Conservation (phyloP, 768 basidiomycete species). For the Lactifluus rugatus region DNA sequence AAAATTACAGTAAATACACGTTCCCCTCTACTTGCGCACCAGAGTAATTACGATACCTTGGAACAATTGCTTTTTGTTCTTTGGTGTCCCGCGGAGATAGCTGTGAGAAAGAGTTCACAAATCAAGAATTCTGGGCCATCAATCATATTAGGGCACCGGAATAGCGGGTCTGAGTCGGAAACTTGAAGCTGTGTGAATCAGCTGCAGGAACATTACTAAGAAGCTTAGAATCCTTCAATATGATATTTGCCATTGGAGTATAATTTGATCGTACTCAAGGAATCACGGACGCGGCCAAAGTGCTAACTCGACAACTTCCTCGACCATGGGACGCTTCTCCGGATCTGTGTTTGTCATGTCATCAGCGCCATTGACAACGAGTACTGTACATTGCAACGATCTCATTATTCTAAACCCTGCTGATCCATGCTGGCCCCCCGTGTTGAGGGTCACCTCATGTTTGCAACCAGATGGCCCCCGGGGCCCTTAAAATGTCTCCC, state of each 20-base stretch:
- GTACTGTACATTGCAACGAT: too few species aligned
- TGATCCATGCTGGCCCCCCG: too few species aligned
- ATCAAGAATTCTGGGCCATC: not conserved
- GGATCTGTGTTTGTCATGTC: conserved; percentile 31
- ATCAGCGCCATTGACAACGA: too few species aligned
- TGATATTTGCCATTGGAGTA: conserved; percentile 1
- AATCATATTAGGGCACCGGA: not conserved
- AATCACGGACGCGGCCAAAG: not conserved
- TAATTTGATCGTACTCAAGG: conserved; percentile 1
- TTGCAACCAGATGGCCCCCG: too few species aligned
- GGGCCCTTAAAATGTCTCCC: too few species aligned
- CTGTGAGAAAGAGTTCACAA: not conserved
- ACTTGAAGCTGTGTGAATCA: not conserved
- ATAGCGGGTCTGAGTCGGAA: not conserved
- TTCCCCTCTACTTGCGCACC: not conserved
- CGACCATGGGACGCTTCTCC: conserved; percentile 26
- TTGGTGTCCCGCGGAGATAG: not conserved
- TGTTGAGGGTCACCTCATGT: too few species aligned
- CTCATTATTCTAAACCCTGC: too few species aligned
- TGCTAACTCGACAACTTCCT: conserved; percentile 1
- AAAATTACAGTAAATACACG: too few species aligned
- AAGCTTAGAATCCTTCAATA: not conserved
- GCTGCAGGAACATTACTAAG: conserved; percentile 2
- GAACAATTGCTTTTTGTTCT: not conserved
- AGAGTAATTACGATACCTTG: not conserved